phyloP scores from a whole-genome alignment of 371 early-diverging fungal species.

The Mortierella sp. region DNA sequence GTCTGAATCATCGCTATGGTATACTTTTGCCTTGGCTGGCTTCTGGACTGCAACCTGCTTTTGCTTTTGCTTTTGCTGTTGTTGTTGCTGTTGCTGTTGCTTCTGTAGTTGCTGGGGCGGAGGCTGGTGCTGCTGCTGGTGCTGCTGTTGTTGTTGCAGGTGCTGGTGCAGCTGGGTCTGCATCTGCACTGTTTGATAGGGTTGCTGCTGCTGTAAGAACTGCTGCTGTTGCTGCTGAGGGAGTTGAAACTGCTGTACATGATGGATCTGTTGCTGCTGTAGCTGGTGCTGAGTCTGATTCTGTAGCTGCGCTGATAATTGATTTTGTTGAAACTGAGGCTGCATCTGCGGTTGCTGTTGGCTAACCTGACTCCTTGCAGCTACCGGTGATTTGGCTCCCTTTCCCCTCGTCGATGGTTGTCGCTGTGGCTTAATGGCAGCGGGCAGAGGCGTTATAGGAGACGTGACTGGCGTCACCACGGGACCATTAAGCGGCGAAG shows the following conservation, averaged over 20 bases:
- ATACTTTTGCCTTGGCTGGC: constrained; percentile 10
- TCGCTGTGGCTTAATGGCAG: constrained; percentile 6
- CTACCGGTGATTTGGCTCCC: background rate
- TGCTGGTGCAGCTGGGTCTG: constrained; percentile 36
- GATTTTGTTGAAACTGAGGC: background rate
- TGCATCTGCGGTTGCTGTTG: constrained; percentile 10
- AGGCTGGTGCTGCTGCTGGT: constrained; percentile 24
- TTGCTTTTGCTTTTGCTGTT: constrained; percentile 34
- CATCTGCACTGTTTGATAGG: constrained; percentile 10
- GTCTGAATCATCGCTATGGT: constrained; percentile 32
- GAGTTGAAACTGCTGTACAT: constrained; percentile 34
- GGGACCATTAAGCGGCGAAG: background rate
- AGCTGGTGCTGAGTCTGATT: background rate
- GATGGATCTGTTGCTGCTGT: constrained; percentile 3
- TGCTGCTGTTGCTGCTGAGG: constrained; percentile 20
- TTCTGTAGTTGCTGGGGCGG: constrained; percentile 13
- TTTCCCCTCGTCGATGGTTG: constrained; percentile 13
- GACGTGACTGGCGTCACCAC: background rate
- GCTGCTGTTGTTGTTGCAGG: constrained; percentile 25
- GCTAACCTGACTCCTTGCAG: constrained; percentile 1
- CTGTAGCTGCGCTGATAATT: constrained; percentile 12
- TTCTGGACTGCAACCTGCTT: constrained; percentile 20
- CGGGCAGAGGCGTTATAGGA: constrained; percentile 2
- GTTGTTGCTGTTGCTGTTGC: constrained; percentile 35
- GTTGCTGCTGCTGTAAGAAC: constrained; percentile 6